Conservation (phyloP, 2,329 filamentous ascomycete species). For the Aspergillus caelatus region DNA sequence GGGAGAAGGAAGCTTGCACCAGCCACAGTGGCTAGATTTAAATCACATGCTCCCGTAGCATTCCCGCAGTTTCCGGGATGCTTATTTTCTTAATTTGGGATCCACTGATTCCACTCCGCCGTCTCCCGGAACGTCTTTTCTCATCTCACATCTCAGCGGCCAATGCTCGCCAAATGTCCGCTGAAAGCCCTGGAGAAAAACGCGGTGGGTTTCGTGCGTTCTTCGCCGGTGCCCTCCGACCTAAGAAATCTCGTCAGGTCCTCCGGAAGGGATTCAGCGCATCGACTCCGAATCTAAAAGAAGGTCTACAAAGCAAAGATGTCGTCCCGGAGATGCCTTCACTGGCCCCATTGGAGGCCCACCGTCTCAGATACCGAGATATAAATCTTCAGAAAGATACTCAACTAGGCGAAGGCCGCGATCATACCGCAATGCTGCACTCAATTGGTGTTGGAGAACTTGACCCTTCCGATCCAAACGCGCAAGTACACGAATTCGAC, state of each 20-base stretch:
- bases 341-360: slow-evolving; percentile 37
- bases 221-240: slow-evolving; percentile 32
- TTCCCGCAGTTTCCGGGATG: not conserved
- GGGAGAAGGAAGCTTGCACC: not conserved
- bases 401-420: slow-evolving; percentile 40
- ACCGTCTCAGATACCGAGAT: slow-evolving; percentile 37
- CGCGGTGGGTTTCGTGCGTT: slow-evolving; percentile 32
- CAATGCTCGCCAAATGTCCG: slow-evolving; percentile 28
- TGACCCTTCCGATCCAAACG: slow-evolving; percentile 26
- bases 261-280: slow-evolving; percentile 30
- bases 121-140: not conserved
- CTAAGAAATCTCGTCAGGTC: slow-evolving; percentile 41
- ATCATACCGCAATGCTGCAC: slow-evolving; percentile 42
- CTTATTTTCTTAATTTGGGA: not conserved
- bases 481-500: slow-evolving; percentile 19
- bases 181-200: slow-evolving; percentile 34
- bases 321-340: slow-evolving; percentile 33
- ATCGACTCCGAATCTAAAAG: slow-evolving; percentile 33
- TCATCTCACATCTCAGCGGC: not conserved
- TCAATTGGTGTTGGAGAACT: slow-evolving; percentile 34
- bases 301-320: slow-evolving; percentile 23
- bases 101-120: not conserved
- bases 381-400: slow-evolving; percentile 32
- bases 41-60: not conserved
- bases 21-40: slow-evolving; percentile 10